These are phyloP conservation scores for Hordeum marinum DNA, from an alignment of 176 grass and related monocot species.

Conservation along the genomic window DNA sequence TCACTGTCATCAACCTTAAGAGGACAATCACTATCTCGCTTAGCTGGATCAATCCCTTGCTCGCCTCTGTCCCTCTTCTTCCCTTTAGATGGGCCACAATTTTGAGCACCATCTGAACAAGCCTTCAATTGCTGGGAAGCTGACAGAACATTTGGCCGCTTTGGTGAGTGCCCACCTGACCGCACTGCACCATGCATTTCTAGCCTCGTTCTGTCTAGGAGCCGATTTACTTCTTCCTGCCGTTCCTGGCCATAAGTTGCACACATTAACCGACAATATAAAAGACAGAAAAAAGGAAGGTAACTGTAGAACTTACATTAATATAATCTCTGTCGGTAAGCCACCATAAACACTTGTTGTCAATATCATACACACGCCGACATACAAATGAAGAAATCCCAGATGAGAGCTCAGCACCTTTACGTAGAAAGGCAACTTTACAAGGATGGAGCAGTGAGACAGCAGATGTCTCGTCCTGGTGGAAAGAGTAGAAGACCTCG, in stretches of 20 bases:
- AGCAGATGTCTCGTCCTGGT: constrained; percentile 73
- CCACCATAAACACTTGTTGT: constrained; percentile 93
- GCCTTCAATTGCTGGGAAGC: constrained; percentile 62
- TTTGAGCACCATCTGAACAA: constrained; percentile 55
- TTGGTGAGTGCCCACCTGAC: constrained; percentile 74
- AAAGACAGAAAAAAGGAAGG: neutral
- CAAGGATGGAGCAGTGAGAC: constrained; percentile 86
- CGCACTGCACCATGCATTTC: constrained; percentile 94
- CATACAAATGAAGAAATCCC: constrained; percentile 76
- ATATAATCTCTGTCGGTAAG: constrained; percentile 88
- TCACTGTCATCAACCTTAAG: constrained; percentile 56
- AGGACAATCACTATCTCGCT: constrained; percentile 47
- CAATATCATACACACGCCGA: constrained; percentile 82
- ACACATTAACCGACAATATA: constrained; percentile 28
- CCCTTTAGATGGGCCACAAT: constrained; percentile 59
- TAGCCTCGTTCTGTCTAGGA: constrained; percentile 63
- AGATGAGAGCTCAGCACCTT: constrained; percentile 66
- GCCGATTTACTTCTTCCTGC: constrained; percentile 79
- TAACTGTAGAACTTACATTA: constrained; percentile 62
- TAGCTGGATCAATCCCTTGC: constrained; percentile 49
- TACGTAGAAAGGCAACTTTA: constrained; percentile 82
- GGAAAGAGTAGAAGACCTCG: constrained; percentile 91
- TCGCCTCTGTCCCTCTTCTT: constrained; percentile 85
- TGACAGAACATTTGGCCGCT: constrained; percentile 47
- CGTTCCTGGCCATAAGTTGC: constrained; percentile 57